A percentile compares a stretch with the other conserved stretches of the same genome.
Conservation (phyloP, 805 yeast genomes). For the Spathaspora hagerdaliae region DNA sequence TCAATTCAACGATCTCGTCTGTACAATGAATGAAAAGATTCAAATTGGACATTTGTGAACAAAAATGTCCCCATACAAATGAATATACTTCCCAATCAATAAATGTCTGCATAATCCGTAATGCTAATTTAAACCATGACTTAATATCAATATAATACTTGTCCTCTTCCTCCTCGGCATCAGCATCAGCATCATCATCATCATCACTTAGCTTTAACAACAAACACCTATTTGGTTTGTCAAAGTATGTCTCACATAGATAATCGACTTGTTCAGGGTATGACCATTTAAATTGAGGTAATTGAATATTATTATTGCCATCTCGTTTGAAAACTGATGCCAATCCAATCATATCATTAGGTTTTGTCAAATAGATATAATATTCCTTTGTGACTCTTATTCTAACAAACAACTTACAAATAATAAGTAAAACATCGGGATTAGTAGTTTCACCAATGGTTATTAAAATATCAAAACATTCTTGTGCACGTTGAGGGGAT, state of each 20-base stretch:
- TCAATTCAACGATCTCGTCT: constrained; percentile 36
- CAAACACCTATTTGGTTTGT: constrained; percentile 32
- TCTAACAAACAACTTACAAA: constrained; percentile 51
- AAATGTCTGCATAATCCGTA: constrained; percentile 47
- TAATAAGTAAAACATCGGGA: constrained; percentile 38
- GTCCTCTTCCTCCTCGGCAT: constrained; percentile 6
- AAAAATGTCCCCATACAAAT: constrained; percentile 60
- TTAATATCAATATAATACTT: constrained; percentile 38
- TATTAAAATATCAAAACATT: constrained; percentile 28
- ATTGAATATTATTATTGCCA: constrained; percentile 15
- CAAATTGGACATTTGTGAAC: constrained; percentile 64
- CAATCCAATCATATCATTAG: constrained; percentile 62
- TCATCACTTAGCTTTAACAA: constrained; percentile 14
- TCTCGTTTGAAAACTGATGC: constrained; percentile 58
- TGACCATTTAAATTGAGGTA: constrained; percentile 41
- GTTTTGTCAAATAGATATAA: constrained; percentile 46
- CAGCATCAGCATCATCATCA: constrained; percentile 9
- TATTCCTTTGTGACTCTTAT: constrained; percentile 47
- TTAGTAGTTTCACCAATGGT: constrained; percentile 30
- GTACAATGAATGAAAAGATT: constrained; percentile 42
- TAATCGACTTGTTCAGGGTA: constrained; percentile 56
- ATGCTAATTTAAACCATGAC: constrained; percentile 49
- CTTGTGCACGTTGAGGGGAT: constrained; percentile 23
- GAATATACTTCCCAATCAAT: constrained; percentile 72
- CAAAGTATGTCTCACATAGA: constrained; percentile 42